These are phyloP conservation scores for Karstenula rhodostoma DNA, from an alignment of 2,329 filamentous ascomycete genomes.

Conservation along the genomic window DNA sequence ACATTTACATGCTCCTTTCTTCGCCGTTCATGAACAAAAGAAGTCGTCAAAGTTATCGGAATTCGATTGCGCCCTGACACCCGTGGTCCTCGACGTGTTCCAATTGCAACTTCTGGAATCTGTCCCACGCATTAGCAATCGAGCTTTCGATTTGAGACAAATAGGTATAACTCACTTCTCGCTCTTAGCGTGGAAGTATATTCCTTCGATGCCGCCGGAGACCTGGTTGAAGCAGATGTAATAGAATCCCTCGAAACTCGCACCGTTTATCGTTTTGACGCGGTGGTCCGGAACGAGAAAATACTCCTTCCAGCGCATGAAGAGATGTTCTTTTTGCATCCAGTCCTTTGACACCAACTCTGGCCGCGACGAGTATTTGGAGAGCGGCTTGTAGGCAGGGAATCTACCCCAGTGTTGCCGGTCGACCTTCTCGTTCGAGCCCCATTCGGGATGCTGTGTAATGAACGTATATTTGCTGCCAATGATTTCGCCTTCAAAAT, in stretches of 20 bases:
- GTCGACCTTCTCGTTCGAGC: conserved; percentile 89
- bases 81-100: conserved; percentile 86
- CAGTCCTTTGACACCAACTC: conserved; percentile 72
- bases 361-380: conserved; percentile 66
- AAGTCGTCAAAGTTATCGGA: conserved; percentile 67
- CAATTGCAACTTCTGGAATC: conserved; percentile 91
- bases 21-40: conserved; percentile 22
- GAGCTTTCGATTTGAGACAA: background rate
- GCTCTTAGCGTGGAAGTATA: conserved; percentile 98
- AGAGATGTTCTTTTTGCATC: conserved; percentile 84
- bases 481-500: conserved; percentile 98
- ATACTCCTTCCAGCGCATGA: conserved; percentile 99
- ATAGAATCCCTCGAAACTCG: conserved; percentile 98
- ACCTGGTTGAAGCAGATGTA: conserved; percentile 99
- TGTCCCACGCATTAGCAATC: conserved; percentile 51
- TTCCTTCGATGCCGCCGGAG: conserved; percentile 84
- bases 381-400: conserved; percentile 81
- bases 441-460: conserved; percentile 89
- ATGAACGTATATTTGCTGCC: conserved; percentile 94
- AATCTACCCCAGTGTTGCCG: conserved; percentile 94
- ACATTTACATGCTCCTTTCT: conserved; percentile 23
- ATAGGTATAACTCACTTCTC: conserved; percentile 78
- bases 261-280: conserved; percentile 88
- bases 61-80: conserved; percentile 87
- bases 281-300: conserved; percentile 96